Evolutionary conservation across 257 asterid genomes (phyloP).

Genomic region (Solanum ahanhuiri): DNA sequence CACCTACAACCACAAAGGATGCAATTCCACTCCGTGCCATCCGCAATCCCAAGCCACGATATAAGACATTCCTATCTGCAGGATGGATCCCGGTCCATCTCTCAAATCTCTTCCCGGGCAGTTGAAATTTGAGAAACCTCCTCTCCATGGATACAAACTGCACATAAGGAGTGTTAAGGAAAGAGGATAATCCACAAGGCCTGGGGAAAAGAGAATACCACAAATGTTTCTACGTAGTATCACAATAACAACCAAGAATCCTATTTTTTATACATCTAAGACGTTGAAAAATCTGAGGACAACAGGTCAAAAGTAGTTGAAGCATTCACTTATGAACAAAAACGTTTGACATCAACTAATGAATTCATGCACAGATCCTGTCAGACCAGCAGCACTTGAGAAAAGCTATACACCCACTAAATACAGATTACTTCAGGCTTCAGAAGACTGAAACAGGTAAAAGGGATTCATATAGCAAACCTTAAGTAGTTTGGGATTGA

Average conservation of each 20-base stretch:
- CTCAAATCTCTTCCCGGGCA: slow-evolving; percentile 76
- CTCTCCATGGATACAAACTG: slow-evolving; percentile 85
- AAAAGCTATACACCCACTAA: neutral
- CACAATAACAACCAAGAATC: neutral
- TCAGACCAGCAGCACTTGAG: neutral
- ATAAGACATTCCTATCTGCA: slow-evolving; percentile 61
- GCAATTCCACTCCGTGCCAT: slow-evolving; percentile 87
- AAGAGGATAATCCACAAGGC: neutral
- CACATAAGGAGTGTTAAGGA: neutral
- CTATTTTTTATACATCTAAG: neutral
- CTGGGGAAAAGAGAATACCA: neutral
- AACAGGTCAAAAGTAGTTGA: neutral
- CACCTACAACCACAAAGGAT: slow-evolving; percentile 63
- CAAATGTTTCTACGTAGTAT: neutral
- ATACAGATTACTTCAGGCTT: neutral
- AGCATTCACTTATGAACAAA: neutral
- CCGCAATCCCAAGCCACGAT: slow-evolving; percentile 58
- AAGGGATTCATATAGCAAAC: neutral
- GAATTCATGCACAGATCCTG: neutral
- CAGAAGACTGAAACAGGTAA: neutral
- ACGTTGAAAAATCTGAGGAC: neutral
- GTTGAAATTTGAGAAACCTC: slow-evolving; percentile 64
- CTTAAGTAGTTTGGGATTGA: neutral
- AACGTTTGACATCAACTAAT: neutral
- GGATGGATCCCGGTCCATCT: slow-evolving; percentile 85